Evolutionary conservation across 2,329 filamentous ascomycete species (phyloP).

Genomic region (Dactylellina sp.): DNA sequence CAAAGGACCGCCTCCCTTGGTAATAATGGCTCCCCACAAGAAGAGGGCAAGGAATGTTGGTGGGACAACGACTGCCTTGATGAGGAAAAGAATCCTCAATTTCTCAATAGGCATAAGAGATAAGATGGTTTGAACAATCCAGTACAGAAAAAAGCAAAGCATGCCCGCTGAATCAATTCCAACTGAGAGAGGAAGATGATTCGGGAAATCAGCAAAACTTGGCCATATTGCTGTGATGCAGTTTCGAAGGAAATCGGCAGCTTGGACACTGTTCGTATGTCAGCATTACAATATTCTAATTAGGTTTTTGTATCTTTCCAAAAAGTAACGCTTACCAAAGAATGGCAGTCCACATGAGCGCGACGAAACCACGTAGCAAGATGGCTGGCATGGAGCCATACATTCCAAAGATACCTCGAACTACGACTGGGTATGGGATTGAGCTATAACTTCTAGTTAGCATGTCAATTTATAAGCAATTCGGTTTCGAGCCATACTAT

Average conservation of each 20-base stretch:
- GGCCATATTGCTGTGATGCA: constrained; percentile 67
- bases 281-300: background rate
- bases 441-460: constrained; percentile 30
- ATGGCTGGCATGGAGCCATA: constrained; percentile 66
- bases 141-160: constrained; percentile 69
- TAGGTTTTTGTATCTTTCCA: background rate
- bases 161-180: constrained; percentile 66
- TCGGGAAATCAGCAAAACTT: constrained; percentile 65
- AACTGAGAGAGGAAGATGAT: constrained; percentile 65
- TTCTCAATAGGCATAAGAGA: constrained; percentile 66
- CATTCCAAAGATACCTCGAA: constrained; percentile 66
- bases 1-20: constrained; percentile 65
- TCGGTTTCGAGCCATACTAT: constrained; percentile 60
- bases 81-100: constrained; percentile 65
- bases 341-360: constrained; percentile 67
- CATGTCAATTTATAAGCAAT: background rate
- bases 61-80: constrained; percentile 65
- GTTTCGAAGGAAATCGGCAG: constrained; percentile 64
- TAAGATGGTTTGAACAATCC: constrained; percentile 66
- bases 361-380: constrained; percentile 65
- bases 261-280: constrained; percentile 64
- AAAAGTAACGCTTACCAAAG: constrained; percentile 60
- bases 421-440: constrained; percentile 64
- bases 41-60: constrained; percentile 66
- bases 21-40: constrained; percentile 65